Evolutionary conservation across 2,329 filamentous ascomycete species (phyloP), one percentile per base, ranked within the genome.

Genomic region (Dryadomyces quercivorus): DNA sequence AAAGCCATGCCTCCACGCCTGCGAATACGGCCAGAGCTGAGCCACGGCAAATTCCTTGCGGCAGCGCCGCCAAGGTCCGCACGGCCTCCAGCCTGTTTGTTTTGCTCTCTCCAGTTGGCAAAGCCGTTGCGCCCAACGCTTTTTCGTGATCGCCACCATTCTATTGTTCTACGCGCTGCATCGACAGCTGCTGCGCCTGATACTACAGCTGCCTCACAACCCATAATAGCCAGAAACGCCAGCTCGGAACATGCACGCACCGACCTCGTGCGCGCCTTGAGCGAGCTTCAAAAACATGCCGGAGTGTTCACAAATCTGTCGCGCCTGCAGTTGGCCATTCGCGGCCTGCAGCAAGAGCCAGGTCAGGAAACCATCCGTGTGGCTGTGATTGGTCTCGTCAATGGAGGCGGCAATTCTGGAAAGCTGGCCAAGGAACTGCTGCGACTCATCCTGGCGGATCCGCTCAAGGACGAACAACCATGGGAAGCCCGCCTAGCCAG

Each of bases 371-470:
- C 76, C 2, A 72, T 84, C 36, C 72, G 81, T 18, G 70, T 85
- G 55, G 81, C 80, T 15, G 70, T 85, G 49, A 65, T 84, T 8
- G 76, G 75, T 10, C 63, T 81, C 31, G 65, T 63, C 16, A 63
- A 67, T 49, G 69, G 66, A 46, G 65, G 69, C 51, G 69, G 66
- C 46, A 63, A 65, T 13, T 67, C 72, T 1, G 67, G 68, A 49
- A 64, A 67, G 18, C 77, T 76, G 13, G 83, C 84, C 3, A 81
- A 80, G 63, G 74, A 76, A 56, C 73, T 96, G 9, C 75, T 90
- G 48, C 78, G 82, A 45, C 71, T 91, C 40, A 69, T 89, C 13
- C 71, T 90, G 1, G 83, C 84, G 2, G 86, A 91, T 66, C 85
- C 86, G 5, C 68, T 91, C 59, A 74, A 74, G 42, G 69, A 76